Percentiles rank a stretch among this genome's conserved stretches.
phyloP scores from a whole-genome alignment of 345 rosid genomes.

The Gynandropsis gynandra region DNA sequence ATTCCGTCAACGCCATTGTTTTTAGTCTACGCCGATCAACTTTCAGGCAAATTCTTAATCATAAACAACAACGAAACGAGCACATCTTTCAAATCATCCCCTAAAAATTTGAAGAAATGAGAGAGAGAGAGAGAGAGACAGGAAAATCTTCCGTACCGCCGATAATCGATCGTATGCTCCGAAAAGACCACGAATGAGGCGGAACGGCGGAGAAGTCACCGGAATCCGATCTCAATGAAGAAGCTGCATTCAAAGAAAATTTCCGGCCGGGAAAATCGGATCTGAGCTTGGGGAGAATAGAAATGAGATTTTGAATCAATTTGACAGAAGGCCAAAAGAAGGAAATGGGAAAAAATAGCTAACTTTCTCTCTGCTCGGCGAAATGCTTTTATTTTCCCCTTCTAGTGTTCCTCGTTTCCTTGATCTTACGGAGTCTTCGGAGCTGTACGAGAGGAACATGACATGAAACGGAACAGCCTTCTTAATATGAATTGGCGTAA shows the following conservation, averaged over 20 bases:
- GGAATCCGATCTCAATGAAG: slow-evolving; percentile 16
- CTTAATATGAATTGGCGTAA: slow-evolving; percentile 4
- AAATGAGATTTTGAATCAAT: slow-evolving; percentile 21
- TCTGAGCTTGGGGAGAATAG: slow-evolving; percentile 15
- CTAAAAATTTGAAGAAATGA: neutral
- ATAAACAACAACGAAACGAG: slow-evolving; percentile 8
- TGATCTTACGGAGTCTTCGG: neutral
- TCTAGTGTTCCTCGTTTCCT: no score
- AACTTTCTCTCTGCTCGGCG: no score
- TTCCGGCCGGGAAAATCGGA: slow-evolving; percentile 23
- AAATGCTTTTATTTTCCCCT: no score
- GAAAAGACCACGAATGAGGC: neutral
- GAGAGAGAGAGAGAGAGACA: no score
- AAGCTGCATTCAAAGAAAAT: slow-evolving; percentile 16
- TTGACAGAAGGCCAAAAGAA: slow-evolving; percentile 13
- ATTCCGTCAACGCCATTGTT: slow-evolving; percentile 17
- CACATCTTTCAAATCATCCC: neutral
- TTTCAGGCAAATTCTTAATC: neutral
- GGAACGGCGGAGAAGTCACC: neutral
- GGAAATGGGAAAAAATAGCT: neutral
- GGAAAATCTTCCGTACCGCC: slow-evolving; percentile 14
- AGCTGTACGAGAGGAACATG: slow-evolving; percentile 15
- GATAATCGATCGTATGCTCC: slow-evolving; percentile 21
- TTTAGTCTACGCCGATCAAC: neutral
- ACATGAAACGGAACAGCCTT: slow-evolving; percentile 4